These are phyloP conservation scores for Chytriomyces sp. DNA, from an alignment of 192 early-diverging fungal genomes.

Conservation along the genomic window DNA sequence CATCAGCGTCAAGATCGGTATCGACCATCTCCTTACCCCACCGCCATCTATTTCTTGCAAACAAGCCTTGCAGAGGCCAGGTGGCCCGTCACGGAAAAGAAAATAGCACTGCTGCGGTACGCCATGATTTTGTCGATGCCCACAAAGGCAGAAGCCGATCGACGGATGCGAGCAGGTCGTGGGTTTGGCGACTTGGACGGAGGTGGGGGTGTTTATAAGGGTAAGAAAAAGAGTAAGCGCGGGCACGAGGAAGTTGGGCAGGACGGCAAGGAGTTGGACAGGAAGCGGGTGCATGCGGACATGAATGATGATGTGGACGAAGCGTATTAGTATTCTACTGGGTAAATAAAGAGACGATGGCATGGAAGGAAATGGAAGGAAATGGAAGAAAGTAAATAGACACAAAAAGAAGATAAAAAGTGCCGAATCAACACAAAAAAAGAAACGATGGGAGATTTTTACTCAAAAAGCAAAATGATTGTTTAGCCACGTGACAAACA, in stretches of 20 bases:
- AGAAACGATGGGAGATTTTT: no score
- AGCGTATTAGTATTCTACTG: no score
- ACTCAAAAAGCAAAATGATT: no score
- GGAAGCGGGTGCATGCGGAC: no score
- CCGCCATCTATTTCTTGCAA: constrained; percentile 9
- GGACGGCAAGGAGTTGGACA: no score
- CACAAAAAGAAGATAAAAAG: no score
- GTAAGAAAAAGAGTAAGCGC: constrained; percentile 9
- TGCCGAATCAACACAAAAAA: no score
- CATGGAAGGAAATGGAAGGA: no score
- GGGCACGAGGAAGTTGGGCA: background rate
- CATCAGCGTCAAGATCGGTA: background rate
- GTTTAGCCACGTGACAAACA: no score
- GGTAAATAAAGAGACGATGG: no score
- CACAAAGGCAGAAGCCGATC: background rate
- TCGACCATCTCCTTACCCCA: constrained; percentile 4
- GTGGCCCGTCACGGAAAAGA: constrained; percentile 11
- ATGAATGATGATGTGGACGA: no score
- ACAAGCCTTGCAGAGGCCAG: background rate
- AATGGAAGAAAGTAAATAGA: no score
- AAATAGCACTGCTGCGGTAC: constrained; percentile 16
- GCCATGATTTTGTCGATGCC: constrained; percentile 9
- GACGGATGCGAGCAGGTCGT: constrained; percentile 9
- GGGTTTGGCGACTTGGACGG: constrained; percentile 19
- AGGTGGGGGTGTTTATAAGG: constrained; percentile 29